Conservation (phyloP, 208 protist species). For the Acanthamoeba polyphaga region DNA sequence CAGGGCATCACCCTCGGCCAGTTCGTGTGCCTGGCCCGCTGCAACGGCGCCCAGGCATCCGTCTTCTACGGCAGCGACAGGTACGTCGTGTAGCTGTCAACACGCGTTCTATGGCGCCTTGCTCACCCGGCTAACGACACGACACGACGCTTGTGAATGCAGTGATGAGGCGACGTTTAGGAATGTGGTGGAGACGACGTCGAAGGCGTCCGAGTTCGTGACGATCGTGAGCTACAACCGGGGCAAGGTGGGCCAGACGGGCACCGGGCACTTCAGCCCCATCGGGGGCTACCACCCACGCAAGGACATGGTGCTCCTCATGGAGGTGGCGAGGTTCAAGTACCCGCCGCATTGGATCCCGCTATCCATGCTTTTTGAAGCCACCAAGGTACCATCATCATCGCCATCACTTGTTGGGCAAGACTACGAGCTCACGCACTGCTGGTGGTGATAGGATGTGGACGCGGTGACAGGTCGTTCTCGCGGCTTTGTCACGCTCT, state of each 20-base stretch:
- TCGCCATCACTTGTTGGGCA: background rate
- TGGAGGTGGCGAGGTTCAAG: conserved; percentile 91
- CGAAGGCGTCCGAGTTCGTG: background rate
- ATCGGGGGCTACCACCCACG: conserved; percentile 86
- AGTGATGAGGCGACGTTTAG: conserved; percentile 33
- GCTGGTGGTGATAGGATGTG: background rate
- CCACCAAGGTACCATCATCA: background rate
- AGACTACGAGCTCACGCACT: background rate
- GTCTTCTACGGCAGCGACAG: conserved; percentile 42
- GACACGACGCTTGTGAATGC: background rate
- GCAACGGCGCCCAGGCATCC: background rate
- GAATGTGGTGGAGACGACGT: background rate
- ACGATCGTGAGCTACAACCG: conserved; percentile 13
- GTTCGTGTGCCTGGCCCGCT: conserved; percentile 83
- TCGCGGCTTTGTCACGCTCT: conserved; percentile 9
- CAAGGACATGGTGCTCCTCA: conserved; percentile 85
- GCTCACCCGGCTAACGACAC: background rate
- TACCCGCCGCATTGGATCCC: conserved; percentile 90
- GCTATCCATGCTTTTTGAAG: conserved; percentile 13
- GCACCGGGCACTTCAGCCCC: conserved; percentile 87
- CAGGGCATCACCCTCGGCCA: conserved; percentile 88
- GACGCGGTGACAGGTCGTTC: background rate
- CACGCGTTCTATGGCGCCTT: no score
- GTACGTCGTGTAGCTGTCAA: background rate
- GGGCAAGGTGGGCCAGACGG: conserved; percentile 86